phyloP scores from a whole-genome alignment of 192 early-diverging fungal genomes.

The Oehlia diaphana region DNA sequence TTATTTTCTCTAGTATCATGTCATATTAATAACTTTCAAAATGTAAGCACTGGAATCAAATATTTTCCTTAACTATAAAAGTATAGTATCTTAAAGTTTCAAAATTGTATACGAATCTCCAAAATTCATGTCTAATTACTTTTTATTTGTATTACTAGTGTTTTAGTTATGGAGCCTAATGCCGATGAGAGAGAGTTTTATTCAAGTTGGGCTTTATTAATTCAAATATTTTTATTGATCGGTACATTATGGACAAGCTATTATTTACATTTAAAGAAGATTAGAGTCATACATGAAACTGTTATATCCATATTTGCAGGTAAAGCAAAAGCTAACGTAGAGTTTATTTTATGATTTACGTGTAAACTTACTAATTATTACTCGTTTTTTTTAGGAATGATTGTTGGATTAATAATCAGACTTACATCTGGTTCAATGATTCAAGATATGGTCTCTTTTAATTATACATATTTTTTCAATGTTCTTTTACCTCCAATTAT shows the following conservation, averaged over 20 bases:
- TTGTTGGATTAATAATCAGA: constrained; percentile 67
- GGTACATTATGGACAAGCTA: constrained; percentile 87
- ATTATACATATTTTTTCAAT: constrained; percentile 93
- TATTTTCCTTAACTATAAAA: no score
- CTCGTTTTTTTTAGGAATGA: constrained; percentile 48
- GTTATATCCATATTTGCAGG: constrained; percentile 88
- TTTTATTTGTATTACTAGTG: background rate
- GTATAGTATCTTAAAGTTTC: no score
- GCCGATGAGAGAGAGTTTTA: constrained; percentile 67
- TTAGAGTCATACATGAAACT: constrained; percentile 92
- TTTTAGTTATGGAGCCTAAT: background rate
- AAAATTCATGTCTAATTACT: no score
- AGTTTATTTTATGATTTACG: background rate
- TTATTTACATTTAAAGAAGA: constrained; percentile 81
- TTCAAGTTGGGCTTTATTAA: constrained; percentile 81
- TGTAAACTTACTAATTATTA: background rate
- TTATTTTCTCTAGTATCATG: no score
- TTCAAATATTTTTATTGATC: constrained; percentile 82
- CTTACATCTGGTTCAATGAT: constrained; percentile 56
- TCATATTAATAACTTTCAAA: no score
- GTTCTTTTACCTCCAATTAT: constrained; percentile 96
- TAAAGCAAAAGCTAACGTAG: background rate
- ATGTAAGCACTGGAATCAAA: no score
- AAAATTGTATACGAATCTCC: no score
- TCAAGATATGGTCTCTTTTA: constrained; percentile 85